Conservation (phyloP, 495 filamentous ascomycete species). For the Aspergillus sparsus region DNA sequence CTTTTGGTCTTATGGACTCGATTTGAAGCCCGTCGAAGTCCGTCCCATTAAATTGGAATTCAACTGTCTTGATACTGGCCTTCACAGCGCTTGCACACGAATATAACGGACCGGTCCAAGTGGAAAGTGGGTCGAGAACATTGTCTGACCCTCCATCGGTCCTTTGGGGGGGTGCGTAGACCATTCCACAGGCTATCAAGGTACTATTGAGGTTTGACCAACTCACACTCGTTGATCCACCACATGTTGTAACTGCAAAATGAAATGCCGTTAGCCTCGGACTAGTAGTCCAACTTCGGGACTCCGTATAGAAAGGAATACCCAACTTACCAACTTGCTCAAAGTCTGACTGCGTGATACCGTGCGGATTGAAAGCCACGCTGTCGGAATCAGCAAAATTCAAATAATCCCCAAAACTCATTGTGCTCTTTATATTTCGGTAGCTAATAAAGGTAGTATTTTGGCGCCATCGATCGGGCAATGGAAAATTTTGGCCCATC, state of each 20-base stretch:
- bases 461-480: neutral
- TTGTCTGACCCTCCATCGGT: constrained; percentile 27
- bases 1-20: constrained; percentile 11
- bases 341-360: neutral
- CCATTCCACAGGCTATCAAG: constrained; percentile 36
- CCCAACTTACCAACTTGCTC: constrained; percentile 25
- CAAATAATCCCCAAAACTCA: constrained; percentile 21
- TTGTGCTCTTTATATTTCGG: constrained; percentile 27
- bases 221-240: neutral
- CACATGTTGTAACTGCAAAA: constrained; percentile 7
- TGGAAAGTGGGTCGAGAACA: constrained; percentile 33
- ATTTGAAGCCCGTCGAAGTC: constrained; percentile 20
- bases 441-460: neutral
- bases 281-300: neutral
- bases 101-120: constrained; percentile 44
- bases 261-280: neutral
- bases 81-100: constrained; percentile 40
- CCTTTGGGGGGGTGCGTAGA: constrained; percentile 37
- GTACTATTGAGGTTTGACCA: constrained; percentile 41
- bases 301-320: neutral
- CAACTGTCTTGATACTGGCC: constrained; percentile 45
- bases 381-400: neutral
- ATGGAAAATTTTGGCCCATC: constrained; percentile 28
- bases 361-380: neutral
- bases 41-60: constrained; percentile 37